Conservation (phyloP, 2,329 filamentous ascomycete genomes). For the Monilinia laxa region DNA sequence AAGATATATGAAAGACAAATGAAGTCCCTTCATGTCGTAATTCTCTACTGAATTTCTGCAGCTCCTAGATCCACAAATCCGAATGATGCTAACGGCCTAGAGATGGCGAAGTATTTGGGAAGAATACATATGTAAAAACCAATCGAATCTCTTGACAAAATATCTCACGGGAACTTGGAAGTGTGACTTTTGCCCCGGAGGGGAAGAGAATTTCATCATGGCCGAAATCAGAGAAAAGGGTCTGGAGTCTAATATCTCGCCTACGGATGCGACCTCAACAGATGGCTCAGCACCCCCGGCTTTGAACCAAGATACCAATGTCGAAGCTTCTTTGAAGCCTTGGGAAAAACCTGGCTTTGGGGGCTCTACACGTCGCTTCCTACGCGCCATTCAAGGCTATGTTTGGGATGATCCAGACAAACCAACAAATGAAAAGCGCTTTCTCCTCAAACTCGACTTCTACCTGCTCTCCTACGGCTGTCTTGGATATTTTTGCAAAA, state of each 20-base stretch:
- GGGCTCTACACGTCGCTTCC: slow-evolving; percentile 23
- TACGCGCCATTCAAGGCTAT: slow-evolving; percentile 33
- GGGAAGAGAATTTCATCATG: neutral
- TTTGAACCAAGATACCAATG: neutral
- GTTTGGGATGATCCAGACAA: slow-evolving; percentile 41
- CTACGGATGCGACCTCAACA: neutral
- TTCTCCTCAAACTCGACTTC: slow-evolving; percentile 52
- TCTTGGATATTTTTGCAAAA: slow-evolving; percentile 49
- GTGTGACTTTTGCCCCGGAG: neutral
- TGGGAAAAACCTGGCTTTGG: slow-evolving; percentile 30
- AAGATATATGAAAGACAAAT: neutral
- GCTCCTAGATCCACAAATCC: neutral
- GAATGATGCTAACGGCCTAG: neutral
- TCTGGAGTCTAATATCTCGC: neutral
- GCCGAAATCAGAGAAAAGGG: slow-evolving; percentile 7
- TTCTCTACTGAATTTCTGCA: neutral
- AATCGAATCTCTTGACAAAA: neutral
- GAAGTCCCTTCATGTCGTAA: neutral
- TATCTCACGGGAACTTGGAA: too few species aligned
- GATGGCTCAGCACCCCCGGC: neutral
- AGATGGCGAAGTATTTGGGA: neutral
- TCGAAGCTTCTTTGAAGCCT: slow-evolving; percentile 14
- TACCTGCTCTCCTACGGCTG: slow-evolving; percentile 49
- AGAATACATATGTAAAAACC: neutral
- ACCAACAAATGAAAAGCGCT: slow-evolving; percentile 44